A percentile compares a stretch with the other conserved stretches of the same genome.
These are phyloP conservation scores for Alternaria dauci DNA, from an alignment of 2,329 filamentous ascomycete genomes.

Conservation along the genomic window DNA sequence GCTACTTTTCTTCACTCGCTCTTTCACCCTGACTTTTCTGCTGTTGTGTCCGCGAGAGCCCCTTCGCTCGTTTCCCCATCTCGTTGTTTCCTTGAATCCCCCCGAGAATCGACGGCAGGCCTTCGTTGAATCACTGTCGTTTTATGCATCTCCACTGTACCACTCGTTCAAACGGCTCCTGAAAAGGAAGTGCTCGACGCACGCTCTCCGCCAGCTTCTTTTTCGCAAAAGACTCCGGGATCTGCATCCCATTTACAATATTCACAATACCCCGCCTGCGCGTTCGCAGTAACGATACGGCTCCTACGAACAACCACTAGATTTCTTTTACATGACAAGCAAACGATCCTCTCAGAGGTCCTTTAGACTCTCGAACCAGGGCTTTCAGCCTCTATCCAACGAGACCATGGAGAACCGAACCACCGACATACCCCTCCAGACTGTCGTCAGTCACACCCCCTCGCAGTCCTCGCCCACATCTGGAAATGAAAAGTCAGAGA, in stretches of 20 bases:
- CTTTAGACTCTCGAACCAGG: constrained; percentile 46
- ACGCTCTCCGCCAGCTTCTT: constrained; percentile 35
- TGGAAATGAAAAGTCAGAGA: constrained; percentile 49
- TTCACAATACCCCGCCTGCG: constrained; percentile 16
- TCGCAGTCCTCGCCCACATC: constrained; percentile 38
- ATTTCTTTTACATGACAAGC: constrained; percentile 29
- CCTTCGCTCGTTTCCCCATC: constrained; percentile 30
- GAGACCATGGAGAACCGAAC: constrained; percentile 58
- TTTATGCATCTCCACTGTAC: constrained; percentile 27
- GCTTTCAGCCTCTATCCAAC: constrained; percentile 46
- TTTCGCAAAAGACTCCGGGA: constrained; percentile 12
- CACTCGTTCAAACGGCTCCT: constrained; percentile 21
- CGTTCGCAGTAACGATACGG: constrained; percentile 22
- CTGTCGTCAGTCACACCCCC: constrained; percentile 60
- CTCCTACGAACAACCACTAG: constrained; percentile 16
- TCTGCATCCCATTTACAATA: constrained; percentile 15
- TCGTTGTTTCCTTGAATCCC: constrained; percentile 26
- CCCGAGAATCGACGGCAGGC: constrained; percentile 39
- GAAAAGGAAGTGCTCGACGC: constrained; percentile 44
- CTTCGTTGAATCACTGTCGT: constrained; percentile 42
- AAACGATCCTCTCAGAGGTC: constrained; percentile 45
- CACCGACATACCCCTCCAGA: constrained; percentile 69
- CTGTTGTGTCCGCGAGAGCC: constrained; percentile 30
- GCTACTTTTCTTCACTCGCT: constrained; percentile 22
- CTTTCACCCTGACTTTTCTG: constrained; percentile 15